phyloP scores from a whole-genome alignment of 768 basidiomycete species.

The Pleurotus salmoneostramineus region DNA sequence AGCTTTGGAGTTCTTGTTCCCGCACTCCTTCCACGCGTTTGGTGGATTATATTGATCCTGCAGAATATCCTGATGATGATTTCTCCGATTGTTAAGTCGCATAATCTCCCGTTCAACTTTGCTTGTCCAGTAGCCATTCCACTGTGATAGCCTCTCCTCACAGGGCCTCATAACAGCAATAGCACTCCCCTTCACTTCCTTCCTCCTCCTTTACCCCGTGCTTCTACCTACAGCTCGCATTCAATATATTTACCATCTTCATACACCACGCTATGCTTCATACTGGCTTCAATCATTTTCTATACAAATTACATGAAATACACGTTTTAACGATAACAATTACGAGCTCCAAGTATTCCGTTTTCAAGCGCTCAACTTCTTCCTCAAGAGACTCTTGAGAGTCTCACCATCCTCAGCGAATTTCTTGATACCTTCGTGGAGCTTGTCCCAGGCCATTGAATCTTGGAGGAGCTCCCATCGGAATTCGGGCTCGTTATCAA shows the following conservation, averaged over 20 bases:
- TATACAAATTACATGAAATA: not conserved
- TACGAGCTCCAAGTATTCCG: not conserved
- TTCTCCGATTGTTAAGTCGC: no score
- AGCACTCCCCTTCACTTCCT: no score
- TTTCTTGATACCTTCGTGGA: constrained; percentile 97
- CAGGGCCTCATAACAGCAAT: no score
- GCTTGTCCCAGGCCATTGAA: constrained; percentile 97
- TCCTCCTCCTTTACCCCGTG: no score
- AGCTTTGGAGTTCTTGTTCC: no score
- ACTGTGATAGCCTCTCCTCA: no score
- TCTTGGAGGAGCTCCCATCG: constrained; percentile 91
- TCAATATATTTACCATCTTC: not conserved
- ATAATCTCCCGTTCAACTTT: no score
- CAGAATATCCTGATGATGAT: no score
- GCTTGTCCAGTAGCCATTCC: no score
- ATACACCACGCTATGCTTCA: not conserved
- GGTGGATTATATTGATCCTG: no score
- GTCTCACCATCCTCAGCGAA: constrained; percentile 94
- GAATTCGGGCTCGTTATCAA: constrained; percentile 96
- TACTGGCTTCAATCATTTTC: not conserved
- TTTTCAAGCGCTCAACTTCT: constrained; percentile 55
- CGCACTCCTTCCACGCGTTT: no score
- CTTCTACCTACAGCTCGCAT: not conserved
- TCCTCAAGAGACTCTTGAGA: constrained; percentile 76
- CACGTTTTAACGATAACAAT: not conserved